Evolutionary conservation across 208 protist species (phyloP).

Genomic region (Leishmania lainsoni): DNA sequence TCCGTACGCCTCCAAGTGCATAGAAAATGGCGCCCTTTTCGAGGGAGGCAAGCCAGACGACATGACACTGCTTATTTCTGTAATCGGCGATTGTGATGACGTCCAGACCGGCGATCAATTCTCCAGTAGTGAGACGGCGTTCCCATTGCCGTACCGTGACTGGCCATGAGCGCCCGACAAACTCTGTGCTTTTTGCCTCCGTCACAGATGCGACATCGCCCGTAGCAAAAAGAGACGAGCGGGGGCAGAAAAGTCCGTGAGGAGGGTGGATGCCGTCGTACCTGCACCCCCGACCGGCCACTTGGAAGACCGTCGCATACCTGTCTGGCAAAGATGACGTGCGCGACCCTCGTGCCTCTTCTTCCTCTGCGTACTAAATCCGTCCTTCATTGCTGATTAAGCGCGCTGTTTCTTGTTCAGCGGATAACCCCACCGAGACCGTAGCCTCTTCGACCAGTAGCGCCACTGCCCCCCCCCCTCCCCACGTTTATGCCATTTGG

Average conservation of each 20-base stretch:
- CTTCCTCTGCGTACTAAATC: neutral
- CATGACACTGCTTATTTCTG: conserved; percentile 66
- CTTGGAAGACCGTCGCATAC: neutral
- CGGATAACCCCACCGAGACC: neutral
- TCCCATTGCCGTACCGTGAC: conserved; percentile 63
- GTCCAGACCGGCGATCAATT: conserved; percentile 46
- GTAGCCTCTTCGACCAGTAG: neutral
- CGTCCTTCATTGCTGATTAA: neutral
- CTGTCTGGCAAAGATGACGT: neutral
- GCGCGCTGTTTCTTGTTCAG: neutral
- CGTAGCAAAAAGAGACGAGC: neutral
- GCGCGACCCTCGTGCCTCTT: neutral
- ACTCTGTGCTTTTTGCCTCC: neutral
- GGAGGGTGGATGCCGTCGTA: neutral
- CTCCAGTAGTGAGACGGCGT: conserved; percentile 37
- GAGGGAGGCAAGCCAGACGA: conserved; percentile 83
- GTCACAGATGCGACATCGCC: neutral
- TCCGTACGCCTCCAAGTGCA: conserved; percentile 66
- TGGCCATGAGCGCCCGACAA: conserved; percentile 42
- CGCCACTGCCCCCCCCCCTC: neutral
- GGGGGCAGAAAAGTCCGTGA: neutral
- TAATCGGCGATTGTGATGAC: conserved; percentile 62
- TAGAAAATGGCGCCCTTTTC: conserved; percentile 63
- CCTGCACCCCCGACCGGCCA: neutral
- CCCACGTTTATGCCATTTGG: neutral